These are phyloP conservation scores for Mallotus japonicus DNA, from an alignment of 441 rosid genomes.

Conservation along the genomic window DNA sequence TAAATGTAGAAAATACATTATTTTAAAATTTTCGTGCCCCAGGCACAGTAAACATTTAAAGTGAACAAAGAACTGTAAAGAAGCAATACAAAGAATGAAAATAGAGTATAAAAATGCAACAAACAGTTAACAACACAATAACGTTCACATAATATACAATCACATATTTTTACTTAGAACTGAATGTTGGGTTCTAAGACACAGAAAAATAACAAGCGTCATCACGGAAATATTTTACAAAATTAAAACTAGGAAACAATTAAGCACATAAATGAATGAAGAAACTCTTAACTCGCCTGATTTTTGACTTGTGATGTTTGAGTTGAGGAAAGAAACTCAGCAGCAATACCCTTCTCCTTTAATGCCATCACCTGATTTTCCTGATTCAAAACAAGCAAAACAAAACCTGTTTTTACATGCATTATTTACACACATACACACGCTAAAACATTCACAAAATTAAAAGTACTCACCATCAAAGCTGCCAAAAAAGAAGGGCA, in stretches of 20 bases:
- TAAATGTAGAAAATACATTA: not conserved
- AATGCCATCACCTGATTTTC: constrained; percentile 90
- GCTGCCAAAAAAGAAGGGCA: constrained; percentile 39
- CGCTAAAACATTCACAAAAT: no score
- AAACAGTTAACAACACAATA: not conserved
- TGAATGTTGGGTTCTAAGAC: no score
- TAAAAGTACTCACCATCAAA: constrained; percentile 64
- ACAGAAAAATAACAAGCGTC: no score
- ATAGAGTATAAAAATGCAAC: no score
- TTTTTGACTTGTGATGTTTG: constrained; percentile 57
- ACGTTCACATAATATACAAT: not conserved
- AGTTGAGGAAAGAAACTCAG: constrained; percentile 88
- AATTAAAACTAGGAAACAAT: no score
- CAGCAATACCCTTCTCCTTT: constrained; percentile 88
- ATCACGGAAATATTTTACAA: no score
- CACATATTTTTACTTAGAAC: no score
- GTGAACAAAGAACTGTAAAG: no score
- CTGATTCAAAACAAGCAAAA: constrained; percentile 29
- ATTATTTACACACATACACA: no score
- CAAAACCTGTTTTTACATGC: not conserved
- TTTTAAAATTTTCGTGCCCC: no score
- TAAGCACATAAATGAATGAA: not conserved
- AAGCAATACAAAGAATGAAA: no score
- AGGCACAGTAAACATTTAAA: no score
- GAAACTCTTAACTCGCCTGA: constrained; percentile 44